Evolutionary conservation across 768 basidiomycete species (phyloP), one percentile per base, ranked within the genome.

Genomic region (Paxillus rubicundulus): DNA sequence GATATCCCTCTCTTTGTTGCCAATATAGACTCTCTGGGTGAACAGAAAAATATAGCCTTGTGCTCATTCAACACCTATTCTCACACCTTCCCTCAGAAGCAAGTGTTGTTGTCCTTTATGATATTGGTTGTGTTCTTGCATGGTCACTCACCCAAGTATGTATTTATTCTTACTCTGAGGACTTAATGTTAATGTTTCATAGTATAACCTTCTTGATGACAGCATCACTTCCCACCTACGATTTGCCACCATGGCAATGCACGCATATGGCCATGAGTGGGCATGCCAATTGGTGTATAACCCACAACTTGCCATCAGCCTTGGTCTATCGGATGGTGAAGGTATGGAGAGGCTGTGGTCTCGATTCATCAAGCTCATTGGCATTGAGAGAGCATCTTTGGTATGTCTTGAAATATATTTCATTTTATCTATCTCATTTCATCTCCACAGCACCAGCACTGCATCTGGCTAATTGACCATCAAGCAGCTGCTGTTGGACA

Each of bases 211-310:
- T 8, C 56, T 74, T 32, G 50, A 60, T 0, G 12, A 27, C 3
- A 34, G 45, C 17, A 44, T 71, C 32, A 18, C 33, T 0, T 33
- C 45, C 5, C 59, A 69, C 0, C 6, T 75, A 9, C n/a, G 30
- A 0, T 72, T 71, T 41, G 64, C 63, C 0, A 71, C 71, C 0
- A 68, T 64, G 8, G 71, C 68, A 0, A 70, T 75, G 67, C 75
- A 76, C 53, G 70, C 71, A 0, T 74, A 72, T 49, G 69, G 65
- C 16, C 73, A 74, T 47, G 63, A 71, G 43, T 75, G 70, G 72
- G 51, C 68, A 67, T 24, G 24, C 3, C 24, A 24, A 24, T 4
- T 24, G 24, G 3, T 24, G 2, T 24, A 32, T 50, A 70, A 73
- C 43, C 72, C 73, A 3, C 53, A 48, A 45, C 32, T 49, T 0